Conservation (phyloP, 202 grass and related monocot genomes). For the Dendrocalamus latiflorus region DNA sequence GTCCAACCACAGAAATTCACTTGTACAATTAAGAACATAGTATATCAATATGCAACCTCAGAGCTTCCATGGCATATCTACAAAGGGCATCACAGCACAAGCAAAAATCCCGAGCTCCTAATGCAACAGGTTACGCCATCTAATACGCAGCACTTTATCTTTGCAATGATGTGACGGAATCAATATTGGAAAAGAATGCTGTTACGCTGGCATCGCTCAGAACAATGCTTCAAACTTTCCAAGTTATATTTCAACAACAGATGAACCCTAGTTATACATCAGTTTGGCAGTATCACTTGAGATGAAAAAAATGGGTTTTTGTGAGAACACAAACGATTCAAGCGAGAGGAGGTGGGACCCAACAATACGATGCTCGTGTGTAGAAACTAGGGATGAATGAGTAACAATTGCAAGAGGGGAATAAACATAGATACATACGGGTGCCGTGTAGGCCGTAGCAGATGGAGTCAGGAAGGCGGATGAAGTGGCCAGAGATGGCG, state of each 20-base stretch:
- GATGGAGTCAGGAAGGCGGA: constrained; percentile 55
- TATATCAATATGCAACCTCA: background rate
- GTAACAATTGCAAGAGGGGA: background rate
- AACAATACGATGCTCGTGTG: background rate
- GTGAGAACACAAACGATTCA: background rate
- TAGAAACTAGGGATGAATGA: background rate
- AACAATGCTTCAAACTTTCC: background rate
- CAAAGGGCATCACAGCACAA: background rate
- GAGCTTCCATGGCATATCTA: background rate
- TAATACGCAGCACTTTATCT: background rate
- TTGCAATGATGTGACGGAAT: background rate
- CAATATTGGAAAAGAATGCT: background rate
- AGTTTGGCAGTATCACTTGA: background rate
- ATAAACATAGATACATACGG: constrained; percentile 19
- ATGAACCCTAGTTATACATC: background rate
- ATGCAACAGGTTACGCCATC: background rate
- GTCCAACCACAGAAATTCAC: background rate
- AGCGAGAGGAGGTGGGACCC: background rate
- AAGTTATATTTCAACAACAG: background rate
- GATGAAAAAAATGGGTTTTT: background rate
- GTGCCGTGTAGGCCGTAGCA: constrained; percentile 91
- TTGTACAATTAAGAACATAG: background rate
- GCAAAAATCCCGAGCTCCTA: background rate
- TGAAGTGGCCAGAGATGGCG: constrained; percentile 87
- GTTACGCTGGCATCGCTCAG: background rate